Evolutionary conservation across 768 basidiomycete genomes (phyloP).

Genomic region (Termitomyces sp.): DNA sequence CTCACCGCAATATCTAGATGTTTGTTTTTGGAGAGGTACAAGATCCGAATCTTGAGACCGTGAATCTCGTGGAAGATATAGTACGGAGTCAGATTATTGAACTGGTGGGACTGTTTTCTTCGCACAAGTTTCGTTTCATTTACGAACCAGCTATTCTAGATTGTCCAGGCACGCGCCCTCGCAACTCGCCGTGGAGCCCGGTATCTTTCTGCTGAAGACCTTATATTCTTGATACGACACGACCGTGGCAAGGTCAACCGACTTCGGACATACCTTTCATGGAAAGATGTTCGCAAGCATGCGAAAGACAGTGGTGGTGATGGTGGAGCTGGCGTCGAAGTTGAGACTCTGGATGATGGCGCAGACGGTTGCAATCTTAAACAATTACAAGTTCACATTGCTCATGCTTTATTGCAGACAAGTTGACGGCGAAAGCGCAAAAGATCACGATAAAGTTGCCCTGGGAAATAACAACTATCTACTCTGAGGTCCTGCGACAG

Average conservation of each 20-base stretch:
- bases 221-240: constrained; percentile 93
- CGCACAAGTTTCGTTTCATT: neutral
- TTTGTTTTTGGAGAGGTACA: constrained; percentile 96
- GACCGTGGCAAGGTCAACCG: constrained; percentile 93
- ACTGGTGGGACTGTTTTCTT: constrained; percentile 45
- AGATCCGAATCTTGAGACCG: constrained; percentile 81
- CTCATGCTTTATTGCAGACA: constrained; percentile 42
- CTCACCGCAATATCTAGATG: constrained; percentile 49
- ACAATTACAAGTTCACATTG: neutral
- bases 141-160: constrained; percentile 36
- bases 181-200: constrained; percentile 81
- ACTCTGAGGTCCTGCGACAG: constrained; percentile 76
- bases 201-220: constrained; percentile 86
- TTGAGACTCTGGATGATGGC: constrained; percentile 79
- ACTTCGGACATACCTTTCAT: constrained; percentile 86
- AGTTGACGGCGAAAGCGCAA: constrained; percentile 76
- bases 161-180: constrained; percentile 82
- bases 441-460: constrained; percentile 94
- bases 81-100: constrained; percentile 88
- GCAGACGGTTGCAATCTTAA: constrained; percentile 57
- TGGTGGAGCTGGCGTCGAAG: constrained; percentile 74
- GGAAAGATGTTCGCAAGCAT: constrained; percentile 96
- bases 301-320: constrained; percentile 88
- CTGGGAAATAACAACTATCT: constrained; percentile 92
- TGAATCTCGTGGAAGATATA: constrained; percentile 94